Base-by-base conservation (phyloP, 768 basidiomycete species). In the Mycena pura region DNA sequence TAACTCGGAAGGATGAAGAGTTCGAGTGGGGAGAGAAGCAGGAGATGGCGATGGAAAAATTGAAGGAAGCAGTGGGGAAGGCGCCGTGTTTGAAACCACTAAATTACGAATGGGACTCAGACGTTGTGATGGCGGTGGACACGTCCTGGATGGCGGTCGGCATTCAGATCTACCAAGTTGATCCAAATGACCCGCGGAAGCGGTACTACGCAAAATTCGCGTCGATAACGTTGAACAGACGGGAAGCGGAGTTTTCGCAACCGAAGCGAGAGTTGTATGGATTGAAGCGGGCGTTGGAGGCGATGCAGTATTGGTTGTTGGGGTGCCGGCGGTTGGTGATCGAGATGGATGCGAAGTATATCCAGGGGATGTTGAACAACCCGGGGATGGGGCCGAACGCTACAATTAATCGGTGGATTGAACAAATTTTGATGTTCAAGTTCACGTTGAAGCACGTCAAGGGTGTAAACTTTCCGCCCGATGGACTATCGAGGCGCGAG, bases 191-290 rank as follows among this genome's bases (percentile, higher is more conserved):
- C 38, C 54, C 61, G 0, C 27, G 48, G 14, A 44, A 60, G 5
- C 48, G 63, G 0, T 69, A 64, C 21, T 73, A 65, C 3, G 63
- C 67, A 0, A 56, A 62, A 0, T 80, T 74, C 31, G 62, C 75
- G 0, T 78, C 74, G 0, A 71, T 77, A 0, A 47, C 63, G 4
- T 32, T 65, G 29, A 61, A 60, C 17, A 14, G 32, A 15, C 28
- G 63, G 1, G 58, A 61, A 17, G 24, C 44, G 48, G 31, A 34
- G n/a, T 68, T 65, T 14, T 65, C 64, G 0, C 71, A 73, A 40
- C 64, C 71, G 0, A 76, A 77, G 32, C 17, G 73, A 5, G 74
- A 76, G 47, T 57, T 76, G 0, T 72, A 70, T 49, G 61, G 70
- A 0, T 52, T 72, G 3, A 70, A 63, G 31, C 31, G 46, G 1